Percentiles rank a stretch among this genome's conserved stretches.
Conservation (phyloP, 257 asterid species). For the Primulina tabacum region DNA sequence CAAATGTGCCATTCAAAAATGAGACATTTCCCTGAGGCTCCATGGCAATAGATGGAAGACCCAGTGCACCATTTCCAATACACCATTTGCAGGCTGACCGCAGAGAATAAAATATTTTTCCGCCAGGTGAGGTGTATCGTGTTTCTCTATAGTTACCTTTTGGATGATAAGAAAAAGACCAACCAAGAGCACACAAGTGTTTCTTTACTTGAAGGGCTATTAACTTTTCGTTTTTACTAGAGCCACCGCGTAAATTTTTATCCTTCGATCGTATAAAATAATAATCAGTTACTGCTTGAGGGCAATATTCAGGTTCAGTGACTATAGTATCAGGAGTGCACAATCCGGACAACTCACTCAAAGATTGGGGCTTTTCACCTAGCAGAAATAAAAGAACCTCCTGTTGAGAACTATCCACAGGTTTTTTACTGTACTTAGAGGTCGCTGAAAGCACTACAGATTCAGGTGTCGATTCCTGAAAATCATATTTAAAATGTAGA, state of each 20-base stretch:
- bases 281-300: constrained; percentile 57
- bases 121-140: constrained; percentile 50
- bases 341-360: constrained; percentile 29
- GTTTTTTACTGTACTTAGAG: constrained; percentile 16
- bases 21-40: constrained; percentile 20
- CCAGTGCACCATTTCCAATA: constrained; percentile 18
- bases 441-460: constrained; percentile 19
- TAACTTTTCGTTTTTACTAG: neutral
- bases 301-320: constrained; percentile 46
- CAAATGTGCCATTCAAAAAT: neutral
- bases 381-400: constrained; percentile 24
- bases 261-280: neutral
- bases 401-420: constrained; percentile 18
- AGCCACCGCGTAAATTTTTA: neutral
- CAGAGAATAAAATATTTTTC: constrained; percentile 48
- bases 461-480: constrained; percentile 29
- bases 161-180: constrained; percentile 35
- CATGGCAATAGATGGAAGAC: constrained; percentile 26
- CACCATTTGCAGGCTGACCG: constrained; percentile 49
- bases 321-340: constrained; percentile 12
- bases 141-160: constrained; percentile 32
- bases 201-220: constrained; percentile 42
- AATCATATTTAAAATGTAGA: neutral
- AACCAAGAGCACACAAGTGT: constrained; percentile 65
- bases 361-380: constrained; percentile 29